These are phyloP conservation scores for Cercospora sp. DNA, from an alignment of 2,329 filamentous ascomycete genomes.

Conservation along the genomic window DNA sequence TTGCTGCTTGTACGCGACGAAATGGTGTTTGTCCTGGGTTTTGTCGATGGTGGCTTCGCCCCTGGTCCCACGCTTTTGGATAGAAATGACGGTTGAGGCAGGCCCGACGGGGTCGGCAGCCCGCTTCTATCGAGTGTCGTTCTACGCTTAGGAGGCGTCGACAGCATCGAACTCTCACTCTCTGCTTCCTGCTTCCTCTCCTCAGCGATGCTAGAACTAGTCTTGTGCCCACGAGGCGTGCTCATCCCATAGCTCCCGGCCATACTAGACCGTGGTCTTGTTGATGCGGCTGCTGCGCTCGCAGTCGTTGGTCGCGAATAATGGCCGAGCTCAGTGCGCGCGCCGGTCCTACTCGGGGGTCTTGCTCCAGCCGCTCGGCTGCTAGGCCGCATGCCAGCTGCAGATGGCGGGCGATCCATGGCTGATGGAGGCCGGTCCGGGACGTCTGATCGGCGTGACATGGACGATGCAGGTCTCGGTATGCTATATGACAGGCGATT, in stretches of 20 bases:
- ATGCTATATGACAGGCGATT: conserved; percentile 55
- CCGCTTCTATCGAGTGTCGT: conserved; percentile 29
- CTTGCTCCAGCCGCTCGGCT: conserved; percentile 59
- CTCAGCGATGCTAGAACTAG: conserved; percentile 36
- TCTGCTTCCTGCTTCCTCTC: conserved; percentile 39
- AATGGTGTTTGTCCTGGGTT: conserved; percentile 16
- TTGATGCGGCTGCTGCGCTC: conserved; percentile 19
- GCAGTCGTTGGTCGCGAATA: conserved; percentile 24
- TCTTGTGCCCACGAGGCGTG: conserved; percentile 30
- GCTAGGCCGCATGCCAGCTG: conserved; percentile 63
- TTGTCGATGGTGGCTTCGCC: conserved; percentile 3
- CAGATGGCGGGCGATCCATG: conserved; percentile 31
- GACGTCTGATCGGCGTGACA: conserved; percentile 31
- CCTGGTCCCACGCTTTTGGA: conserved; percentile 22
- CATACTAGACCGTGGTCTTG: conserved; percentile 70
- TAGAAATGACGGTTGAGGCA: conserved; percentile 22
- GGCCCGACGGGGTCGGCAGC: conserved; percentile 21
- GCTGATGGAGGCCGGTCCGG: conserved; percentile 32
- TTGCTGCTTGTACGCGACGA: conserved; percentile 25
- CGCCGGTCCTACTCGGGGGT: conserved; percentile 45
- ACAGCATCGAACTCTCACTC: conserved; percentile 21
- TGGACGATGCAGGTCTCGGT: conserved; percentile 35
- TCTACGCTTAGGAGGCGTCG: conserved; percentile 23
- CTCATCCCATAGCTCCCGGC: conserved; percentile 54
- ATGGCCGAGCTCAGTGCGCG: conserved; percentile 46